Evolutionary conservation across 228 moss, liverwort and hornwort species (phyloP), one percentile per base, ranked within the genome.

Genomic region (Sphagnum magellanicum): DNA sequence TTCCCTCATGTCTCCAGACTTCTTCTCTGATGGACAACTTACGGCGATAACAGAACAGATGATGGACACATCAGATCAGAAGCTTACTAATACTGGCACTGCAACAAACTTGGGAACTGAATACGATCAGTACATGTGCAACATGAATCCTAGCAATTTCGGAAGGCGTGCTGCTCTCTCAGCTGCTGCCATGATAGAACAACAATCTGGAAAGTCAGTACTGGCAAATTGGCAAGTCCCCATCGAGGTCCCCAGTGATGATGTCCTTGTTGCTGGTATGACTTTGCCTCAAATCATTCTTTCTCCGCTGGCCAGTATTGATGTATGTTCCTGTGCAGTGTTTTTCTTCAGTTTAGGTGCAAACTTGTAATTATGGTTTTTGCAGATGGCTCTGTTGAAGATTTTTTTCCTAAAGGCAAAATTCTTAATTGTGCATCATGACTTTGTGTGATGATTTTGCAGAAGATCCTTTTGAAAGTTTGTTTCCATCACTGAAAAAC

Each of bases 1-100:
- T 59, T 61, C 77, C 12, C 60, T 63, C 50, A 82, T 78, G 79
- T 10, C 65, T 49, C 6, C 65, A 8, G 32, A 3, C 32, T 67
- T 79, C 59, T 85, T 81, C 52, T 63, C 81, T 10, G 81, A 85
- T 60, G 72, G 65, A 32, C 32, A 32, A 14, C 82, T 81, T 53
- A 52, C 79, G 15, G 66, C 85, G 50, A 82, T 85, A 65, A 81
- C 79, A 0, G 81, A 85, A 71, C 73, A 75, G 6, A 77, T 85
- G 75, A 55, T 84, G 69, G 62, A 51, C 15, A 81, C 81, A 10
- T 82, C 82, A 14, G 85, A 85, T 73, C 85, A 85, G 74, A 81
- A 81, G 50, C 76, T 85, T 4, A 3, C 32, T 32, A 32, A 32
- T 32, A 32, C 32, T 32, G 32, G 3, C 32, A 53, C 74, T 15